Evolutionary conservation across 768 basidiomycete species (phyloP).

Genomic region (Phaeotremella fagi): DNA sequence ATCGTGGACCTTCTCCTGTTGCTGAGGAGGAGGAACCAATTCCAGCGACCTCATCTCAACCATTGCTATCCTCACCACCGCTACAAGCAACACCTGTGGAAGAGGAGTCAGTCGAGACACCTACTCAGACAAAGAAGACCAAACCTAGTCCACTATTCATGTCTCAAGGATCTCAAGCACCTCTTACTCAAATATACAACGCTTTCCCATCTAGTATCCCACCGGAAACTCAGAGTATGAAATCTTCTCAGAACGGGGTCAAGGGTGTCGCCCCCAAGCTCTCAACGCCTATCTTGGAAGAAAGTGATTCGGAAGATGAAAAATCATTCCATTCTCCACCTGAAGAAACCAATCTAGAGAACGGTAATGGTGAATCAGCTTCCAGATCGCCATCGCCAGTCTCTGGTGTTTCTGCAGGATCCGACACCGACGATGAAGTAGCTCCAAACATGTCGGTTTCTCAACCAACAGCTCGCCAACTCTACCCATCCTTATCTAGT

Average conservation of each 20-base stretch:
- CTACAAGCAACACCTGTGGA: no score
- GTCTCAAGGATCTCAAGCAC: slow-evolving; percentile 17
- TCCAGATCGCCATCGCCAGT: background rate
- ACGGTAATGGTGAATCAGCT: background rate
- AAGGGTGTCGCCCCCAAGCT: background rate
- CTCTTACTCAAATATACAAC: slow-evolving; percentile 19
- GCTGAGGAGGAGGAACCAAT: background rate
- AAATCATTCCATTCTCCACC: background rate
- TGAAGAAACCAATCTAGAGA: background rate
- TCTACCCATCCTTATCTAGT: background rate
- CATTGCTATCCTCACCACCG: background rate
- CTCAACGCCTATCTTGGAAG: background rate
- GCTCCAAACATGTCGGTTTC: background rate
- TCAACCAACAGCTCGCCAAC: background rate
- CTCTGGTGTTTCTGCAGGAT: background rate
- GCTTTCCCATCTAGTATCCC: background rate
- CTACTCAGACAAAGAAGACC: background rate
- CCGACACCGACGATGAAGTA: background rate
- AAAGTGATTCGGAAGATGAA: background rate
- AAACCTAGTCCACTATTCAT: slow-evolving; percentile 12
- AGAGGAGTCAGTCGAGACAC: background rate
- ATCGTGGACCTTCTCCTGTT: background rate
- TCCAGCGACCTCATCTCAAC: background rate
- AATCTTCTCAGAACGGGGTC: background rate
- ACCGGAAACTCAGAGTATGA: background rate